phyloP scores from a whole-genome alignment of 2,329 filamentous ascomycete genomes.

The Pestalotiopsis sp. region DNA sequence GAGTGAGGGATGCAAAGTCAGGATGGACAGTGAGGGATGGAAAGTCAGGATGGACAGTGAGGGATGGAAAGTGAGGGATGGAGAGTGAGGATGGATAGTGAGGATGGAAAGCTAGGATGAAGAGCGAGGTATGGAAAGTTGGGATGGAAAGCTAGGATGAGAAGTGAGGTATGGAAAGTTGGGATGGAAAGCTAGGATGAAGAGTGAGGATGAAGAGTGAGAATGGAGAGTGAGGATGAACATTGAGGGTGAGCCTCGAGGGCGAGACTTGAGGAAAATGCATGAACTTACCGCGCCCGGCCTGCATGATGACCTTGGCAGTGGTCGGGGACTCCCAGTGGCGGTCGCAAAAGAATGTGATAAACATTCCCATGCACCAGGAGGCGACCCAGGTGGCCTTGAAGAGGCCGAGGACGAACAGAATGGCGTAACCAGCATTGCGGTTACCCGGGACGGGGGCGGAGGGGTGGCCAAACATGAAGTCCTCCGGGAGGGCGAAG shows the following conservation, averaged over 20 bases:
- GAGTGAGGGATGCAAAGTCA: not conserved
- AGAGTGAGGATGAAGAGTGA: too few relatives aligned
- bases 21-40: too few relatives aligned
- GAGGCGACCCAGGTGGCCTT: conserved; percentile 18
- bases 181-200: too few relatives aligned
- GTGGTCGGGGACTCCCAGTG: conserved; percentile 14
- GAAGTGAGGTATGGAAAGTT: not conserved
- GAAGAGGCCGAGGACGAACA: conserved; percentile 3
- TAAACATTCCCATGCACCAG: conserved; percentile 17
- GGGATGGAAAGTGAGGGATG: too few relatives aligned
- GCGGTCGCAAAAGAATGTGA: conserved; percentile 18
- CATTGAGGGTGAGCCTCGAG: too few relatives aligned
- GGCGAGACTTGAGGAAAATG: not conserved
- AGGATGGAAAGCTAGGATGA: not conserved
- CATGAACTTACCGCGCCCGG: not conserved
- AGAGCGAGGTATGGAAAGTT: not conserved
- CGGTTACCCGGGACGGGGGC: not conserved
- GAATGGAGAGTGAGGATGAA: not conserved
- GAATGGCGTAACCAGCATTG: not conserved
- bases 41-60: too few relatives aligned
- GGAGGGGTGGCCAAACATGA: not conserved
- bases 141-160: too few relatives aligned
- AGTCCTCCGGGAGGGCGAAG: not conserved
- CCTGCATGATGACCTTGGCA: not conserved
- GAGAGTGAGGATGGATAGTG: not conserved